phyloP scores from a whole-genome alignment of 164 flowering plant genomes.

The Macadamia integrifolia region DNA sequence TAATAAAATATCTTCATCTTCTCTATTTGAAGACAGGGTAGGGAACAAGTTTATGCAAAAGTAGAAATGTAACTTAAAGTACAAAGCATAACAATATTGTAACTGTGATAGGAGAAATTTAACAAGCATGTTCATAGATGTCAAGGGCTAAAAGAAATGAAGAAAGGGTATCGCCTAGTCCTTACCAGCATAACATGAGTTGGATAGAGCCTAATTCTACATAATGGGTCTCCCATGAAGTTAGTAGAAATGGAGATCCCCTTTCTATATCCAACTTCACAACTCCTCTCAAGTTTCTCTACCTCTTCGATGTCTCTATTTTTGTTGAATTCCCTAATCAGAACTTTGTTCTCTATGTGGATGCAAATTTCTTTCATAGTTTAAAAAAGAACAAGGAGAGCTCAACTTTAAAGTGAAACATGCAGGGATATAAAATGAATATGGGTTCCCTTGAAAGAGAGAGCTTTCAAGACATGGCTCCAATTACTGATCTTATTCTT shows the following conservation, averaged over 20 bases:
- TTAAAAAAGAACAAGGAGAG: neutral
- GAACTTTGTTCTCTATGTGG: slow-evolving; percentile 18
- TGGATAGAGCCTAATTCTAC: slow-evolving; percentile 46
- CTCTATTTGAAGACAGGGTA: neutral
- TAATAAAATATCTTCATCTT: neutral
- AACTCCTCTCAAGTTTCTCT: slow-evolving; percentile 44
- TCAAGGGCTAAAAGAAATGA: neutral
- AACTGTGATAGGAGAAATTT: neutral
- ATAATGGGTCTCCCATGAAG: slow-evolving; percentile 45
- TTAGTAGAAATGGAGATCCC: slow-evolving; percentile 38
- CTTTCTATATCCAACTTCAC: slow-evolving; percentile 34
- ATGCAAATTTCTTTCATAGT: slow-evolving; percentile 15
- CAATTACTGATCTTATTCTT: neutral
- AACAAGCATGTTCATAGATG: neutral
- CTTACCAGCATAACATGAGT: slow-evolving; percentile 50
- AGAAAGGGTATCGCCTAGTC: slow-evolving; percentile 7
- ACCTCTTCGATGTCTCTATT: slow-evolving; percentile 39
- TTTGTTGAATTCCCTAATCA: slow-evolving; percentile 43
- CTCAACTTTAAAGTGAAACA: neutral
- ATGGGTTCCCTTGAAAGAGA: neutral
- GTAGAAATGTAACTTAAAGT: slow-evolving; percentile 3
- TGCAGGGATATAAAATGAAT: neutral
- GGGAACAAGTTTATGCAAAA: slow-evolving; percentile 1
- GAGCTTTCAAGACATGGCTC: slow-evolving; percentile 2
- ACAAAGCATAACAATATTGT: slow-evolving; percentile 8